Evolutionary conservation across 2,329 filamentous ascomycete species (phyloP), one percentile per base, ranked within the genome.

Genomic region (Coniochaeta sp.): DNA sequence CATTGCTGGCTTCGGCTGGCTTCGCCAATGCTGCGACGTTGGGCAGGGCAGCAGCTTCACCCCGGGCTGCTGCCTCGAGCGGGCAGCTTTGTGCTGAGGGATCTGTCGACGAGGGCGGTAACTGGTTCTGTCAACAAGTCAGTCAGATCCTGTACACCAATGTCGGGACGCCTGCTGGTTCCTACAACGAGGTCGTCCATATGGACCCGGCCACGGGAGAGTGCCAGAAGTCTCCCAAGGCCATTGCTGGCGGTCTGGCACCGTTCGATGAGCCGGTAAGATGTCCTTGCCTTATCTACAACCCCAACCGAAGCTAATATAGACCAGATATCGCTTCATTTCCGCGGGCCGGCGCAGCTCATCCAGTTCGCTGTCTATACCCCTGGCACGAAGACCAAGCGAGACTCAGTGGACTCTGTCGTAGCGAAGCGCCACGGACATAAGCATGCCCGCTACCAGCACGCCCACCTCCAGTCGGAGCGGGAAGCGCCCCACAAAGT

Each of bases 201-300:
- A 90, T 92, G 83, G 77, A 82, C 62, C 66, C 76, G 17, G 69
- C 74, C 33, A 66, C 61, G 57, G 82, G 82, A 44, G 68, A 76
- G 22, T 92, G 89, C 72, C 66, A 73, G 7, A 83, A 78, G 63
- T 71, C 77, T 40, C 73, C 79, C 17, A 74, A 81, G 62, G 61
- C 71, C 0, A 91, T 86, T 68, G 77, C 73, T 12, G 88, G 89
- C 16, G 76, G 81, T 44, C 75, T 90, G 58, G 82, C 87, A 31
- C 89, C 89, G 7, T 78, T 91, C 36, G 80, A 89, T 63, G 85
- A 89, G 70, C 88, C 89, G 75, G 89, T 91, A 76, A 73, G 84
- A 11, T 11, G 17, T 1, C 72, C 19, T 66, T 33, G 16, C 19
- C 58, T 52, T 43, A 54, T 19, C 12, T 16, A 17, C 8, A 56